Conservation (phyloP, 2,329 filamentous ascomycete genomes). For the Diaporthe humulicola region DNA sequence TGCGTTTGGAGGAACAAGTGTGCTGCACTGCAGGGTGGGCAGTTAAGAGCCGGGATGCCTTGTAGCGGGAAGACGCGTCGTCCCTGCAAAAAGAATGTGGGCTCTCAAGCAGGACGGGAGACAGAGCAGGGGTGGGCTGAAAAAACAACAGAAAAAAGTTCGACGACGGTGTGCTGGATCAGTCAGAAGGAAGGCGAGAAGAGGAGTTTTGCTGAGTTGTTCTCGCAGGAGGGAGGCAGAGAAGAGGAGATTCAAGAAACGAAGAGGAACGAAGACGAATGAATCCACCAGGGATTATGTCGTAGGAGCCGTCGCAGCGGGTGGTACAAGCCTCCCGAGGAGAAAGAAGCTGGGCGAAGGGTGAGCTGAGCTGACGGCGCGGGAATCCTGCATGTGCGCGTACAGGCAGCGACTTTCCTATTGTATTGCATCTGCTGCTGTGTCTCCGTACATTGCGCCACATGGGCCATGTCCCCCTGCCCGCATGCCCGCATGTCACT, state of each 20-base stretch:
- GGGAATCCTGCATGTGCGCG: constrained; percentile 25
- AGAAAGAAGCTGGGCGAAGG: background rate
- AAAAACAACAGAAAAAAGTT: background rate
- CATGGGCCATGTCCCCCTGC: background rate
- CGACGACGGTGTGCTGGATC: background rate
- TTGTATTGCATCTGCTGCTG: no score
- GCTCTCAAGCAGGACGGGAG: background rate
- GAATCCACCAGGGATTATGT: constrained; percentile 23
- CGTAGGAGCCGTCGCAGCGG: background rate
- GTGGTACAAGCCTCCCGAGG: constrained; percentile 17
- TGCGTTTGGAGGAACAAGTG: background rate
- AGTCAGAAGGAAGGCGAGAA: background rate
- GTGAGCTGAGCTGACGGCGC: constrained; percentile 4
- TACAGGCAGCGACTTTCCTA: constrained; percentile 16
- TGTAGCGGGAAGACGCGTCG: constrained; percentile 25
- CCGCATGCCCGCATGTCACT: constrained; percentile 3
- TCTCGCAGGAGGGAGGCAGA: background rate
- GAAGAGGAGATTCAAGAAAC: background rate
- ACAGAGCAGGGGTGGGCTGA: background rate
- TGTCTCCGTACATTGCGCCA: no score
- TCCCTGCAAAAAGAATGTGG: constrained; percentile 1
- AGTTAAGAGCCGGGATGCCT: constrained; percentile 12
- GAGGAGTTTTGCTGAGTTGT: background rate
- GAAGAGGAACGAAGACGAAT: constrained; percentile 12
- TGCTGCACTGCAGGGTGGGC: constrained; percentile 8